Base-by-base conservation (phyloP, 495 filamentous ascomycete species). In the Neurospora sp. region DNA sequence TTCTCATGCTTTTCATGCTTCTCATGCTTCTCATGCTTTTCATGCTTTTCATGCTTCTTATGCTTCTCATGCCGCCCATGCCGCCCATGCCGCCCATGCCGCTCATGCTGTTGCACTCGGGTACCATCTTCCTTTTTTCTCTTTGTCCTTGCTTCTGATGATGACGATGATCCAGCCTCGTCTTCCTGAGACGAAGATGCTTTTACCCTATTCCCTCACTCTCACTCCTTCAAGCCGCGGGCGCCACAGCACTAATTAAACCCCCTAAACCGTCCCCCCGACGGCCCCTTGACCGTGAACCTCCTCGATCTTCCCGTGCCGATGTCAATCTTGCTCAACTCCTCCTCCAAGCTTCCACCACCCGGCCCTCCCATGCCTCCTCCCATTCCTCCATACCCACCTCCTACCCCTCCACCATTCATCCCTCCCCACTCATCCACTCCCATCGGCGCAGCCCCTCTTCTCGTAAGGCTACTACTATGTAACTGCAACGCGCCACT, bases 261-360 rank as follows among this genome's bases (percentile, higher is more conserved):
- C 53, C 53, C 53, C 53, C 53, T 65, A 18, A 65, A 65, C 27
- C 53, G 11, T 4, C 53, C 53, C 3, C 53, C 53, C 2, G 53
- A 61, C 53, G 53, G 53, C 7, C 53, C 53, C 27, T 61, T 61
- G 3, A 61, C 53, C 53, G 53, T 65, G 9, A 65, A 65, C 46
- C 76, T 73, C 69, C 76, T 71, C 38, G 75, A 77, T 71, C 84
- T 75, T 5, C 86, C 86, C n/a, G 81, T 81, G 35, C 93, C 93
- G 73, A 97, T 91, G 81, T 97, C 92, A 74, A 97, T 97, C 39
- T 85, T 88, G 73, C 87, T 89, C 81, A 97, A 85, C 81, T 97
- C 94, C 71, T 93, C 88, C 78, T 93, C 91, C 71, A 97, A 81
- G 85, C 85, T 85, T 31, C 46, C 27, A 22, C 72, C 71, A 5